phyloP scores from a whole-genome alignment of 2,329 filamentous ascomycete species.

The Aspergillus ochraceoroseus region DNA sequence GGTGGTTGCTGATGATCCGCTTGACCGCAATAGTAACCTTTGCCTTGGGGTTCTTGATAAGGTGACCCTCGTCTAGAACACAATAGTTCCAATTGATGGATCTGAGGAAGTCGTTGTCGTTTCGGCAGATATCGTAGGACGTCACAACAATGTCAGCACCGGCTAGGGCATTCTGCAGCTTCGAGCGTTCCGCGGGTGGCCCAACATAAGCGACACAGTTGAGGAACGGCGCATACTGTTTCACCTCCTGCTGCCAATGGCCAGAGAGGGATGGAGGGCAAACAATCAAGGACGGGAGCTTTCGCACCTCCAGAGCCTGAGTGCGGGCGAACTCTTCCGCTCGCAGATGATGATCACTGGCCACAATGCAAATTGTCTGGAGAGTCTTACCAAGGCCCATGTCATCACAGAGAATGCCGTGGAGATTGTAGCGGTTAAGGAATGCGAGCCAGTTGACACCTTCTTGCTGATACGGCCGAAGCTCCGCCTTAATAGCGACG shows the following conservation, averaged over 20 bases:
- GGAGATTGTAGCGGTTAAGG: constrained; percentile 94
- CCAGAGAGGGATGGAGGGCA: constrained; percentile 94
- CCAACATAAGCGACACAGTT: constrained; percentile 87
- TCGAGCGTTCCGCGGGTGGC: constrained; percentile 71
- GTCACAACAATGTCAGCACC: constrained; percentile 91
- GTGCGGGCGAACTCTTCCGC: constrained; percentile 86
- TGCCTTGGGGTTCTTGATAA: constrained; percentile 98
- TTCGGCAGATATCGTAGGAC: constrained; percentile 95
- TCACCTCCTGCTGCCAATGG: constrained; percentile 98
- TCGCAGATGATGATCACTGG: constrained; percentile 91
- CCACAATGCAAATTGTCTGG: constrained; percentile 95
- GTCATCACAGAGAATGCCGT: constrained; percentile 96
- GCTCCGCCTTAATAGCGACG: constrained; percentile 91
- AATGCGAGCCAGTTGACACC: constrained; percentile 99
- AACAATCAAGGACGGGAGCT: constrained; percentile 84
- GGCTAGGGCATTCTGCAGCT: constrained; percentile 63
- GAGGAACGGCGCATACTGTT: constrained; percentile 91
- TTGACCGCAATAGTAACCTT: constrained; percentile 95
- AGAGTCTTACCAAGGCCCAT: constrained; percentile 98
- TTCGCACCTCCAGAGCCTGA: constrained; percentile 68
- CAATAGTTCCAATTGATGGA: constrained; percentile 95
- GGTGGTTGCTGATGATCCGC: constrained; percentile 81
- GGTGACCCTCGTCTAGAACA: constrained; percentile 91
- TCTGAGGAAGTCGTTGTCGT: constrained; percentile 80
- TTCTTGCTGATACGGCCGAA: constrained; percentile 96